Evolutionary conservation across 2,329 filamentous ascomycete genomes (phyloP), one percentile per base, ranked within the genome.

Genomic region (Metarhizium guizhouense): DNA sequence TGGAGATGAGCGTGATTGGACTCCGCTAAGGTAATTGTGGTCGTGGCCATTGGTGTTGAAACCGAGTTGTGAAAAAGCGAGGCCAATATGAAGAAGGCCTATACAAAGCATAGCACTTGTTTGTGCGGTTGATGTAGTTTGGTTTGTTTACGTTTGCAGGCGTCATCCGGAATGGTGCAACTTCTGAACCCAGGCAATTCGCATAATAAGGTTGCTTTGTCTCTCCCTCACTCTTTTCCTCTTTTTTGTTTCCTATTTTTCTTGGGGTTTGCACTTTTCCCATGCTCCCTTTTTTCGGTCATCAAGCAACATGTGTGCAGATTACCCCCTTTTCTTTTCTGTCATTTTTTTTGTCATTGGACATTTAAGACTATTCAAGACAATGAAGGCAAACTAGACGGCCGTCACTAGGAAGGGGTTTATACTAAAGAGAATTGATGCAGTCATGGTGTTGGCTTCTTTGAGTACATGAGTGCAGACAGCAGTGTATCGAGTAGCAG

Each of bases 1-100:
- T 99, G 57, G 94, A 99, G 78, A 99, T 99, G 90, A 94, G 89
- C 69, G 90, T 94, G 54, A 94, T 95, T 70, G 90, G 90, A 55
- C 78, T 95, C 63, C 86, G 89, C 69, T 90, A 70, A 65, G 25
- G 75, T 20, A 60, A 55, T 32, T 8, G n/a, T 8, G 42, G 49
- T 10, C 48, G 30, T 38, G 32, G 11, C 45, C 32, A 14, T 29
- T 14, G 53, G 18, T 57, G 56, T 52, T 29, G 43, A 47, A 8
- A 16, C 16, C 48, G 29, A 45, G 43, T 38, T 38, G 36, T 18
- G 55, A 40, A 30, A 34, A n/a, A 51, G 14, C 47, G 10, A 45
- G 36, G 30, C 11, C 40, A 16, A 14, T 16, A 32, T 51, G 34
- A 20, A 52, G 40, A 47, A 34, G 32, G 52, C 47, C 48, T 42